A percentile compares a stretch with the other conserved stretches of the same genome.
phyloP scores from a whole-genome alignment of 495 filamentous ascomycete species.

The Penicillium subrubescens region DNA sequence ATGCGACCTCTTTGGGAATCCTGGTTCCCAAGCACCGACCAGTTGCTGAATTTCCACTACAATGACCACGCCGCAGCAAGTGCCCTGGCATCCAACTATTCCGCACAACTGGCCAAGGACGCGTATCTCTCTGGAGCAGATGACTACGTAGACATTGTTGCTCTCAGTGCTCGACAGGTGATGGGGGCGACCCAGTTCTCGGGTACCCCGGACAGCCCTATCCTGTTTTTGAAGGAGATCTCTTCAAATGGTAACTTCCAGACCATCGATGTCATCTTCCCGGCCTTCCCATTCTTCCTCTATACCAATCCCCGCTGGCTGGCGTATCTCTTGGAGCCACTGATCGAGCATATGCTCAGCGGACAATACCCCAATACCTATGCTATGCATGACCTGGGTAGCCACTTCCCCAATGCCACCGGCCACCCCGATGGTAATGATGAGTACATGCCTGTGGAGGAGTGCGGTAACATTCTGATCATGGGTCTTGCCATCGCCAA shows the following conservation, averaged over 20 bases:
- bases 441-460: constrained; percentile 97
- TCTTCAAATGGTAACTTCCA: constrained; percentile 93
- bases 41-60: constrained; percentile 75
- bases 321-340: constrained; percentile 84
- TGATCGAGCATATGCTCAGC: constrained; percentile 88
- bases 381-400: constrained; percentile 90
- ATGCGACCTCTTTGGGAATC: constrained; percentile 90
- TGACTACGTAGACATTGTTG: constrained; percentile 75
- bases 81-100: constrained; percentile 73
- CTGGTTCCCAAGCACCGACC: constrained; percentile 64
- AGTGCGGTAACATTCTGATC: constrained; percentile 95
- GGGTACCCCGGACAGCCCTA: constrained; percentile 79
- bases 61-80: constrained; percentile 66
- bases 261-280: constrained; percentile 97
- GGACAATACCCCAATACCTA: constrained; percentile 91
- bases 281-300: constrained; percentile 89
- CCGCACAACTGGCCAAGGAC: constrained; percentile 73
- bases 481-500: constrained; percentile 90
- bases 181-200: constrained; percentile 88
- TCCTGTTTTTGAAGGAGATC: constrained; percentile 94
- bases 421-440: constrained; percentile 86
- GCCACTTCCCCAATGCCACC: constrained; percentile 89
- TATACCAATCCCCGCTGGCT: constrained; percentile 94
- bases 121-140: constrained; percentile 59
- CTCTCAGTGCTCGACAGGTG: constrained; percentile 87